Evolutionary conservation across 2,329 filamentous ascomycete species (phyloP), one percentile per base, ranked within the genome.

Genomic region (Exutisphaerella laricina): DNA sequence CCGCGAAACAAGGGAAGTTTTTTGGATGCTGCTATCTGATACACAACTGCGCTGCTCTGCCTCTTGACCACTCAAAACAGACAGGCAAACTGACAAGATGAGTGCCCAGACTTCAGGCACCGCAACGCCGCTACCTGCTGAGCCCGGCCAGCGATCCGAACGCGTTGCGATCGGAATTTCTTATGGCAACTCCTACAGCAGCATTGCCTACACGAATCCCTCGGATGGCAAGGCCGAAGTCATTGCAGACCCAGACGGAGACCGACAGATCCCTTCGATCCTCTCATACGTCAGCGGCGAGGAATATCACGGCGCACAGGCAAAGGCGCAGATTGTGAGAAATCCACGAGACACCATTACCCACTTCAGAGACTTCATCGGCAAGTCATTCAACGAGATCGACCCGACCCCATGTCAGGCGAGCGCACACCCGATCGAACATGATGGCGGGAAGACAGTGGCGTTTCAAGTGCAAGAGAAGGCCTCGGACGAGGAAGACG

Each of bases 211-310:
- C 66, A 94, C 89, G 34, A 46, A 48, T 20, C 79, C 83, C 50
- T 68, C 69, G 50, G 90, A 97, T 62, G 90, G 94, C 69, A 94
- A 94, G 75, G 84, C 88, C 53, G 88, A 96, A 67, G 90, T 98
- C 53, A 97, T 98, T 71, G 92, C 92, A 63, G 97, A 98, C 71
- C 92, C 97, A 73, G 92, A 97, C 64, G 92, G 92, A 75, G 92
- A 98, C 70, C 89, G 92, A 67, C 90, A 97, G 69, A 98, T 98
- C 55, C 92, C 92, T 54, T 87, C 88, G 31, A 81, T 94, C 58
- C 75, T 98, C 58, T 96, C 92, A 26, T 98, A 98, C 66, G 84
- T 94, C 61, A 84, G 89, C 42, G 92, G 89, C 55, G 92, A 98
- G 64, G 90, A 98, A 71, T 96, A 94, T 70, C 89, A 94, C 63